Evolutionary conservation across 2,329 filamentous ascomycete genomes (phyloP).

Genomic region (Fusarium acutatum): DNA sequence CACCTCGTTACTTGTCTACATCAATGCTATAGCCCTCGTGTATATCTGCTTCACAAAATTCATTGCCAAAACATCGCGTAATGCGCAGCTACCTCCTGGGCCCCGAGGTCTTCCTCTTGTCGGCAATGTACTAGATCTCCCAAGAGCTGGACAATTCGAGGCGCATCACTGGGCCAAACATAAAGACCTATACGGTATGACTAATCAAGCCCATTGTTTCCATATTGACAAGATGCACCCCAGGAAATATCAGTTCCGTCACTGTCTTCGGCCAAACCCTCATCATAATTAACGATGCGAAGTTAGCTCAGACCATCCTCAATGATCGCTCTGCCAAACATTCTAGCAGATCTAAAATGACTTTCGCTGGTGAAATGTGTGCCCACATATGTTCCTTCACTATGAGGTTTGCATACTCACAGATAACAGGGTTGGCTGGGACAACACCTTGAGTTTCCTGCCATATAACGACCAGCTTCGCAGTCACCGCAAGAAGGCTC

Average conservation of each 20-base stretch:
- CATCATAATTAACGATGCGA: constrained; percentile 51
- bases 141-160: constrained; percentile 6
- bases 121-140: constrained; percentile 22
- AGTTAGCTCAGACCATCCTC: constrained; percentile 49
- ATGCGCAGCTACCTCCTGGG: constrained; percentile 6
- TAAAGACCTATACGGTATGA: constrained; percentile 6
- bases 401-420: rapidly evolving
- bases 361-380: constrained; percentile 27
- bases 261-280: constrained; percentile 52
- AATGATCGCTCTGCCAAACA: constrained; percentile 20
- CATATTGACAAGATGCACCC: rapidly evolving
- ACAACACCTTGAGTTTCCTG: constrained; percentile 46
- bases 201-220: rapidly evolving
- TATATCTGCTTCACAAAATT: background rate
- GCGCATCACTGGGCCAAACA: constrained; percentile 28
- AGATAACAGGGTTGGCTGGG: constrained; percentile 33
- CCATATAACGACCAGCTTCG: constrained; percentile 50
- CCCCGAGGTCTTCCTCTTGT: constrained; percentile 26
- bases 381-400: background rate
- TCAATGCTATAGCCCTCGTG: rapidly evolving
- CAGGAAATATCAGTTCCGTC: constrained; percentile 55
- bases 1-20: rapidly evolving
- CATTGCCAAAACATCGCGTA: background rate
- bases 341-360: constrained; percentile 20
- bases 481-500: constrained; percentile 55